phyloP scores from a whole-genome alignment of 2,329 filamentous ascomycete species.

The Scolecobasidium constrictum region DNA sequence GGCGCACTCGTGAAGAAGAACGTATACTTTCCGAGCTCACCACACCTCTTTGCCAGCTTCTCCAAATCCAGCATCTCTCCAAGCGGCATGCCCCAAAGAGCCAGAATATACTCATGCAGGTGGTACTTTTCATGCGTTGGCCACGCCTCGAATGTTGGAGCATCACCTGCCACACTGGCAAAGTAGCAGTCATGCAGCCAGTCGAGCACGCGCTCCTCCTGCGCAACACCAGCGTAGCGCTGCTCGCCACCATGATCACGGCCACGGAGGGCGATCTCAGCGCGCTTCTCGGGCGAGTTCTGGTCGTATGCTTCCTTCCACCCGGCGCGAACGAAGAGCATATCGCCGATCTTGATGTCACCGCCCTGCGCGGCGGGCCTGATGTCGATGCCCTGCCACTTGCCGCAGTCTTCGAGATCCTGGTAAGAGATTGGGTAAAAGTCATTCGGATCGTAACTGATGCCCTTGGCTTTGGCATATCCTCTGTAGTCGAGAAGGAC shows the following conservation, averaged over 20 bases:
- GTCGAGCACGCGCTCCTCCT: conserved; percentile 44
- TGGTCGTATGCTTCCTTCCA: conserved; percentile 47
- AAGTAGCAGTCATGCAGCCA: conserved; percentile 65
- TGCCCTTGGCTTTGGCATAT: conserved; percentile 30
- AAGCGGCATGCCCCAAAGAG: conserved; percentile 29
- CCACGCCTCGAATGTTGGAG: conserved; percentile 52
- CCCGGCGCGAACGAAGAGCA: conserved; percentile 55
- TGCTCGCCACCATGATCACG: conserved; percentile 32
- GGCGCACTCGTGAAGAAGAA: conserved; percentile 54
- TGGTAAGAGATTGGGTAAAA: conserved; percentile 31
- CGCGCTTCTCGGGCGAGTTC: conserved; percentile 24
- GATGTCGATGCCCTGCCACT: conserved; percentile 51
- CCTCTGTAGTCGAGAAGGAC: conserved; percentile 32
- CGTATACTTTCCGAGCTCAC: conserved; percentile 43
- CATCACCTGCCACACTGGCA: conserved; percentile 53
- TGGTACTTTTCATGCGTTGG: conserved; percentile 34
- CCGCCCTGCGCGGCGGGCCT: conserved; percentile 42
- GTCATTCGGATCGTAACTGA: conserved; percentile 30
- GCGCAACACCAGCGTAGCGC: conserved; percentile 39
- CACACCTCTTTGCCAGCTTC: conserved; percentile 42
- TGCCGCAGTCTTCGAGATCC: conserved; percentile 46
- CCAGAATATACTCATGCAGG: conserved; percentile 26
- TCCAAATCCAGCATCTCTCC: conserved; percentile 37
- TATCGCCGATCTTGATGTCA: conserved; percentile 49
- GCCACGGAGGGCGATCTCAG: conserved; percentile 28